Evolutionary conservation across 1,284 basidiomycete species (phyloP).

Genomic region (Moesziomyces globuligerus): DNA sequence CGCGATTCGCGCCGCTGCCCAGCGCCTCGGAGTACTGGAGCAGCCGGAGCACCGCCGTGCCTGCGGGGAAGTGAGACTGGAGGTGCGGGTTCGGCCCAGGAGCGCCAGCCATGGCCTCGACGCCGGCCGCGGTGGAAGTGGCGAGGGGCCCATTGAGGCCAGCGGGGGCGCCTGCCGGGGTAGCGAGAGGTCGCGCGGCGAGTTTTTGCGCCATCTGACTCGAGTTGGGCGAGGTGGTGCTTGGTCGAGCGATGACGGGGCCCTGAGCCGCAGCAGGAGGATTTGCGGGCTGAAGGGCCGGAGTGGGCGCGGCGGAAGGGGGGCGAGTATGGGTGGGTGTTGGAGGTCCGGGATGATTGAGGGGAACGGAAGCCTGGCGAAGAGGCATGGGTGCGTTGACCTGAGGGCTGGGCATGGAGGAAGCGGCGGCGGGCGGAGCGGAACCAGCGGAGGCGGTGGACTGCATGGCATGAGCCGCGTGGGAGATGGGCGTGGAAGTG

Average conservation of each 20-base stretch:
- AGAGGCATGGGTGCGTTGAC: constrained; percentile 28
- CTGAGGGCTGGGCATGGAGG: constrained; percentile 24
- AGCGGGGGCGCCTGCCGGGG: constrained; percentile 1
- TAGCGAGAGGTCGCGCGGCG: neutral
- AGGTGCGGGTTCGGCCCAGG: constrained; percentile 45
- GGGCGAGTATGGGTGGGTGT: constrained; percentile 40
- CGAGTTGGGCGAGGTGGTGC: constrained; percentile 20
- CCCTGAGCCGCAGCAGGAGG: neutral
- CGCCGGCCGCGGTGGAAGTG: too few relatives aligned
- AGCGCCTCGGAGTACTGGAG: constrained; percentile 50
- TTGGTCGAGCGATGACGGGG: constrained; percentile 17
- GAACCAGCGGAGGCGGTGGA: constrained; percentile 19
- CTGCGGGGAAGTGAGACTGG: constrained; percentile 30
- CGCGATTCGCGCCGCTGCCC: constrained; percentile 24
- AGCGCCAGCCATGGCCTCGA: constrained; percentile 12
- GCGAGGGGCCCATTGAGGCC: constrained; percentile 11
- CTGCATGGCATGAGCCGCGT: constrained; percentile 26
- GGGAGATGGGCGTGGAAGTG: constrained; percentile 24
- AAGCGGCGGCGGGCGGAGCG: constrained; percentile 9
- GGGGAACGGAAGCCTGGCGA: constrained; percentile 27
- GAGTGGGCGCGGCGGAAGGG: constrained; percentile 36
- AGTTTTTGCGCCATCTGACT: constrained; percentile 11
- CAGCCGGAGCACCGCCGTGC: constrained; percentile 41
- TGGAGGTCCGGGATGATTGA: constrained; percentile 31
- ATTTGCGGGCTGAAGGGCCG: constrained; percentile 26